Evolutionary conservation across 345 rosid genomes (phyloP).

Genomic region (Erysimum cheiranthoides): DNA sequence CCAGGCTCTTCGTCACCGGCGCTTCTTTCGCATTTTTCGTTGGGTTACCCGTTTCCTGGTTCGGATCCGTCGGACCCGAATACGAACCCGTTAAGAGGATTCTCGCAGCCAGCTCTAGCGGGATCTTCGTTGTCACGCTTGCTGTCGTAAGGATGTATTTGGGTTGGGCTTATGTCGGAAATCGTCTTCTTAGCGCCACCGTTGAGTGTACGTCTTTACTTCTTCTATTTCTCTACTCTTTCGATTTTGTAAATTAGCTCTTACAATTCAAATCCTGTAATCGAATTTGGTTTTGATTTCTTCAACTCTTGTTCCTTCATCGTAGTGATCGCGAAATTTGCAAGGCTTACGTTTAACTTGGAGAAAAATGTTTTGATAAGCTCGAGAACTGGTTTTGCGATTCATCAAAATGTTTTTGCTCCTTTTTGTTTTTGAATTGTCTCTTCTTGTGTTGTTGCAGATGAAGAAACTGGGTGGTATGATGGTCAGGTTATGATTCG

Average conservation of each 20-base stretch:
- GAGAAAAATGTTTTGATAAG: neutral
- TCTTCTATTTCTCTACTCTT: neutral
- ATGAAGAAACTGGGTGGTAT: conserved; percentile 98
- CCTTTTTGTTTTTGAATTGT: neutral
- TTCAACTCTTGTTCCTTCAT: neutral
- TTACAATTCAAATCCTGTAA: neutral
- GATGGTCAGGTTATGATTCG: conserved; percentile 79
- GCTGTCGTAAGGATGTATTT: conserved; percentile 93
- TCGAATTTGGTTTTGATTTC: conserved; percentile 8
- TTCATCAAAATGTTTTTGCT: conserved; percentile 1
- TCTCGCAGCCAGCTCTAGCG: conserved; percentile 72
- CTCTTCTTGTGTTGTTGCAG: conserved; percentile 48
- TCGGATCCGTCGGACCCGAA: conserved; percentile 72
- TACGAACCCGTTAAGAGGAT: conserved; percentile 64
- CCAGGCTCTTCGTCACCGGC: conserved; percentile 69
- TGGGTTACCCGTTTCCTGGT: conserved; percentile 87
- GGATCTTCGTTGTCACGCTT: conserved; percentile 76
- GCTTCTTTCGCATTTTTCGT: conserved; percentile 72
- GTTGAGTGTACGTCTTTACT: conserved; percentile 64
- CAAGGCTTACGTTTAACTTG: neutral
- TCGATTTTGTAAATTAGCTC: neutral
- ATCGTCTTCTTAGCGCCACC: conserved; percentile 95
- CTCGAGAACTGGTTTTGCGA: neutral
- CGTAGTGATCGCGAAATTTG: neutral
- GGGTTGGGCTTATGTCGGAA: conserved; percentile 98